Conservation (phyloP, 192 early-diverging fungal genomes). For the Backusella australiensis region DNA sequence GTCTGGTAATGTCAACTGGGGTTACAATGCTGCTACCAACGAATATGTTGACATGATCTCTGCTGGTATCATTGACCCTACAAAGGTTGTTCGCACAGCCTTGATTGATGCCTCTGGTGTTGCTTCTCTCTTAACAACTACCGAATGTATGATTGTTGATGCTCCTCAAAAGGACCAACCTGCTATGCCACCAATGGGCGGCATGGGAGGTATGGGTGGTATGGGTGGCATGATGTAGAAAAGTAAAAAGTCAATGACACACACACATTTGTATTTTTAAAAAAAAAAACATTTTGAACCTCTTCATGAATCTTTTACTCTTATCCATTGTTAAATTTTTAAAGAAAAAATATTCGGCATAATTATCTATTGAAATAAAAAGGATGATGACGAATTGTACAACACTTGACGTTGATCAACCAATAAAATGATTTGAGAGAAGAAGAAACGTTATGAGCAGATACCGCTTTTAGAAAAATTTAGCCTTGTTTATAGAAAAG, state of each 20-base stretch:
- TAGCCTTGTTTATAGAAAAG: not conserved
- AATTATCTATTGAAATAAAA: not conserved
- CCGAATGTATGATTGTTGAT: constrained; percentile 98
- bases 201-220: constrained; percentile 41
- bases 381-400: not conserved
- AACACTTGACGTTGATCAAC: not conserved
- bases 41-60: constrained; percentile 96
- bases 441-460: not conserved
- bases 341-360: not conserved
- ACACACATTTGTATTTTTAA: not conserved
- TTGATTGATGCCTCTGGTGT: constrained; percentile 95
- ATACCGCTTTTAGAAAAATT: not conserved
- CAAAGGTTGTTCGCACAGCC: constrained; percentile 98
- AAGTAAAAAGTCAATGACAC: not conserved
- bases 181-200: constrained; percentile 68
- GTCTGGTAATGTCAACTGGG: constrained; percentile 78
- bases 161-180: constrained; percentile 68
- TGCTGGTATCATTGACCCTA: constrained; percentile 94
- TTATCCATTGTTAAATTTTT: not conserved
- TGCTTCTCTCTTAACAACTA: constrained; percentile 94
- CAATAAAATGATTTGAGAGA: not conserved
- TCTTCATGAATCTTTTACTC: not conserved
- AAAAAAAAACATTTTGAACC: not conserved
- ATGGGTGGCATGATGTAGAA: constrained; percentile 28
- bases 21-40: constrained; percentile 89